Percentiles rank a stretch among this genome's conserved stretches.
These are phyloP conservation scores for Sphaerostilbella broomeana DNA, from an alignment of 2,329 filamentous ascomycete species.

Conservation along the genomic window DNA sequence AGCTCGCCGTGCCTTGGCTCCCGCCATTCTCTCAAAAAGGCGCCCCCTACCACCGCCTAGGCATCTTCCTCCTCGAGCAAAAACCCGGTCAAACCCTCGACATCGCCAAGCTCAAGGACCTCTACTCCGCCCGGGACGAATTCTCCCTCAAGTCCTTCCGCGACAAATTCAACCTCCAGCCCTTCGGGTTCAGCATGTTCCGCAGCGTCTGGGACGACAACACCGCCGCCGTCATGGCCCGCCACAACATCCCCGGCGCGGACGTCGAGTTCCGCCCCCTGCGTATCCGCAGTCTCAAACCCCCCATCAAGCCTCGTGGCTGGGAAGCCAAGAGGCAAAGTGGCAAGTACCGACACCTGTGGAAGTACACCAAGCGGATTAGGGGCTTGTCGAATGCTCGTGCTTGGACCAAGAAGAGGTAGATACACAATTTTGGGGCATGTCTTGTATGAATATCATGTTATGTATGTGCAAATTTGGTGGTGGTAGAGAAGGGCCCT, in stretches of 20 bases:
- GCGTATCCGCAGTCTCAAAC: slow-evolving; percentile 63
- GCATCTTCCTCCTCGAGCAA: slow-evolving; percentile 79
- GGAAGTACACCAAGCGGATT: slow-evolving; percentile 60
- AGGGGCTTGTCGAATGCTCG: slow-evolving; percentile 36
- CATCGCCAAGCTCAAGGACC: slow-evolving; percentile 47
- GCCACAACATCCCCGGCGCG: slow-evolving; percentile 65
- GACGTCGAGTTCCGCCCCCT: slow-evolving; percentile 81
- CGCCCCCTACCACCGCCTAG: slow-evolving; percentile 81
- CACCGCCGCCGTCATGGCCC: slow-evolving; percentile 80
- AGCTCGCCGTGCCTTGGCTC: slow-evolving; percentile 74
- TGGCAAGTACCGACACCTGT: slow-evolving; percentile 57
- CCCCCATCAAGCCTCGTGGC: slow-evolving; percentile 52
- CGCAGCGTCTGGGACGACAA: slow-evolving; percentile 82
- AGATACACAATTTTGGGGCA: no score
- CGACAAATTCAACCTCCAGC: slow-evolving; percentile 58
- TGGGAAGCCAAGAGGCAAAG: slow-evolving; percentile 62
- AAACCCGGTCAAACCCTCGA: slow-evolving; percentile 53
- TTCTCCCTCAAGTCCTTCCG: slow-evolving; percentile 73
- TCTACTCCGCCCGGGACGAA: slow-evolving; percentile 50
- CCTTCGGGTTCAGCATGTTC: slow-evolving; percentile 84
- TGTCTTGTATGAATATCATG: no score
- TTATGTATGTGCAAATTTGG: neutral
- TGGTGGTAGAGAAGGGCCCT: no score
- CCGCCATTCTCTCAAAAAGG: slow-evolving; percentile 86
- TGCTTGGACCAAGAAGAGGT: slow-evolving; percentile 37